A percentile compares a stretch with the other conserved stretches of the same genome.
Conservation (phyloP, 345 rosid genomes). For the Hypericum androsaemum region DNA sequence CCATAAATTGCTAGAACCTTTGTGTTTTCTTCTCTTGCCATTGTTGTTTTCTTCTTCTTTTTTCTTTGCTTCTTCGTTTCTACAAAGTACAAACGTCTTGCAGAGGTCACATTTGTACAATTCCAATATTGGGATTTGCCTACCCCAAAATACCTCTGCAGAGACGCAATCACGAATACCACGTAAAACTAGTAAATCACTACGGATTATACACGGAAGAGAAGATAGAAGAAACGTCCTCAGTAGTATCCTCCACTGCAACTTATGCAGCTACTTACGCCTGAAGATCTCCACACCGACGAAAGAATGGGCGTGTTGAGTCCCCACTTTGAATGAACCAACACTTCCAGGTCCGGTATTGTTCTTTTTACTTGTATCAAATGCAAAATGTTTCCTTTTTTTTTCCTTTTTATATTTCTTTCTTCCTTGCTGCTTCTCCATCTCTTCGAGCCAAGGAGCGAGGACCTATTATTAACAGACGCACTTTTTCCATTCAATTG, state of each 20-base stretch:
- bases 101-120: constrained; percentile 39
- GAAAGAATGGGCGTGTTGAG: constrained; percentile 37
- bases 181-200: background rate
- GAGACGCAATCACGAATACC: constrained; percentile 3
- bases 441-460: constrained; percentile 61
- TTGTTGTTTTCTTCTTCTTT: too few relatives aligned
- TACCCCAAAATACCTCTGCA: constrained; percentile 31
- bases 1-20: too few relatives aligned
- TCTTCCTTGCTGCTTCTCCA: constrained; percentile 16
- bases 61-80: too few relatives aligned
- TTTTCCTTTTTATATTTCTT: too few relatives aligned
- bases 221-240: background rate
- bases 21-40: too few relatives aligned
- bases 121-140: constrained; percentile 26
- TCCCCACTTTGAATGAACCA: constrained; percentile 96
- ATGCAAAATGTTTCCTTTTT: constrained; percentile 13
- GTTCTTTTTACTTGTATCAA: constrained; percentile 23
- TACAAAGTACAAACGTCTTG: constrained; percentile 1
- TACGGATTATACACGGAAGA: background rate
- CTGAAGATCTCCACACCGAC: constrained; percentile 26
- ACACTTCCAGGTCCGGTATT: constrained; percentile 33
- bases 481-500: constrained; percentile 13
- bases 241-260: constrained; percentile 33
- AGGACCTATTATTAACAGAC: constrained; percentile 23
- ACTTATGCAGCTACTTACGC: constrained; percentile 30